Evolutionary conservation across 371 early-diverging fungal species (phyloP), one percentile per base, ranked within the genome.

Genomic region (Mortierella sp.): DNA sequence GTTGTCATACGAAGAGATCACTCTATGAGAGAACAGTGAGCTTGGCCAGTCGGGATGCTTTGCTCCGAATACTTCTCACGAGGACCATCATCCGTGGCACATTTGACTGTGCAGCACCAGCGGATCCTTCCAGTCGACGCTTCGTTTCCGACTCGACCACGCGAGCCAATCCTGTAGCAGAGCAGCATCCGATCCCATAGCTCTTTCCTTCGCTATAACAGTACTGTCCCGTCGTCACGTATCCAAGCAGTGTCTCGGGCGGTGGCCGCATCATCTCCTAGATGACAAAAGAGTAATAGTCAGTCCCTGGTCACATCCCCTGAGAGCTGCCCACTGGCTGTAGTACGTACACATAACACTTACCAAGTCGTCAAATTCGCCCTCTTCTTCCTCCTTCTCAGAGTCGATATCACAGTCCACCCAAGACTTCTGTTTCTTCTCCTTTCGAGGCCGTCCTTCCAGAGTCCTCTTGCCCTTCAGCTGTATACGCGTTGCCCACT

Each of bases 161-260:
- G 14, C 56, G 69, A 0, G 76, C 69, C 14, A 88, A 37, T 0
- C 86, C 84, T 12, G 50, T 46, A 0, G 80, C 66, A 30, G 86
- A 80, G 44, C 88, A 87, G 34, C 84, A 84, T 30, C 89, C 88
- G 56, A 88, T 79, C 14, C 88, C 92, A 49, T 82, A 82, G 42
- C 90, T 89, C 43, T 84, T 64, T 5, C 93, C 94, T 32, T 85
- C 79, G 12, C 82, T 78, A 44, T 89, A 84, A 15, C 92, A 91
- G 55, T 85, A 92, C 17, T 85, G 83, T 2, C 92, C 93, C 5
- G 88, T 87, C 1, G 92, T 92, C 28, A 93, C 73, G 59, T 89
- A 92, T 4, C 94, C 94, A 57, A 93, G 81, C 19, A 87, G 79
- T 11, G 72, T 72, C 3, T 63, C 62, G 41, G 58, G 42, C 17